A percentile compares a stretch with the other conserved stretches of the same genome.
Conservation (phyloP, 2,329 filamentous ascomycete genomes). For the Paecilomyces niveus region DNA sequence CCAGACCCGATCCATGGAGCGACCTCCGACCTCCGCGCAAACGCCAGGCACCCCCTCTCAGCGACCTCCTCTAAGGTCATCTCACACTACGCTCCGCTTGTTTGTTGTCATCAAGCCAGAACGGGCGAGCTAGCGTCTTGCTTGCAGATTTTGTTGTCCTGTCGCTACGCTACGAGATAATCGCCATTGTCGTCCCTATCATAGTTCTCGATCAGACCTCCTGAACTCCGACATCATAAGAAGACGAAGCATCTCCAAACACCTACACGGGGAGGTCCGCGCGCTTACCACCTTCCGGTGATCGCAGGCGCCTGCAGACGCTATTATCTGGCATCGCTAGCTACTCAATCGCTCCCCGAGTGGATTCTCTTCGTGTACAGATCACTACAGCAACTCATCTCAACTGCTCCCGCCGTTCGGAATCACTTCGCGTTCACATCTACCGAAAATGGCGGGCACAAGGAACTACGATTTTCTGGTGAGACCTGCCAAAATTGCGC, state of each 20-base stretch:
- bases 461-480: slow-evolving; percentile 99
- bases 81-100: neutral
- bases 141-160: neutral
- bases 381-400: neutral
- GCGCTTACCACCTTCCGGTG: neutral
- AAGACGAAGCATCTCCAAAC: neutral
- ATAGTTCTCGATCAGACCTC: neutral
- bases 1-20: neutral
- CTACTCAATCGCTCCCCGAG: neutral
- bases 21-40: slow-evolving; percentile 1
- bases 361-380: neutral
- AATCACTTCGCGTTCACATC: neutral
- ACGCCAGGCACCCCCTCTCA: neutral
- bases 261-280: neutral
- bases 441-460: slow-evolving; percentile 72
- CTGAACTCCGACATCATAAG: neutral
- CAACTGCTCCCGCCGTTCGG: neutral
- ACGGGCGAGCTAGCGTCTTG: neutral
- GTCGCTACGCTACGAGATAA: neutral
- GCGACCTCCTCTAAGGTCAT: neutral
- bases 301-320: neutral
- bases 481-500: slow-evolving; percentile 33
- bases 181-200: neutral
- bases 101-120: neutral
- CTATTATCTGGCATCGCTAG: neutral